phyloP scores from a whole-genome alignment of 148 eudicot genomes.

The Diospyros lotus region DNA sequence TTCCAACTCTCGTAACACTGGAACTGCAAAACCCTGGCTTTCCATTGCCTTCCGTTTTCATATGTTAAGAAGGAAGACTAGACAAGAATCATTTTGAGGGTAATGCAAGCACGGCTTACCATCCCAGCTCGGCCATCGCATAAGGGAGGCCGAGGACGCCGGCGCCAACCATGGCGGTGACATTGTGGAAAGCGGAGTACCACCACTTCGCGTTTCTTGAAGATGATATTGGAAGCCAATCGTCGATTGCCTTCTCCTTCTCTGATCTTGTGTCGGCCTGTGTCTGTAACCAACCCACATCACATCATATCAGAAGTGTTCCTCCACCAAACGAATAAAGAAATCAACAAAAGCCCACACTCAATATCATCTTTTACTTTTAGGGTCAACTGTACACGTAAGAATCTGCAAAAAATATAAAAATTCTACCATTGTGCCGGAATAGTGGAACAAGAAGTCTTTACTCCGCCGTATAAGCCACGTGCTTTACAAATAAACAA shows the following conservation, averaged over 20 bases:
- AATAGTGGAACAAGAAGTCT: no score
- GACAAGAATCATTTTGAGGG: not conserved
- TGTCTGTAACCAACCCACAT: no score
- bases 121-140: slow-evolving; percentile 22
- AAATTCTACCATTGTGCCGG: no score
- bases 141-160: slow-evolving; percentile 22
- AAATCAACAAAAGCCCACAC: not conserved
- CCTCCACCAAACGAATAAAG: not conserved
- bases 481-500: no score
- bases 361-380: no score
- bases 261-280: slow-evolving; percentile 11
- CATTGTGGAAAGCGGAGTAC: slow-evolving; percentile 28
- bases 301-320: not conserved
- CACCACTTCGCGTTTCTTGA: slow-evolving; percentile 26
- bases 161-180: slow-evolving; percentile 29
- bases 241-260: slow-evolving; percentile 20
- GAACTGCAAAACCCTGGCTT: no score
- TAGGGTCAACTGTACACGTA: no score
- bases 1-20: no score
- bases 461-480: no score
- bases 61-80: no score
- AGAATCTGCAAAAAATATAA: no score
- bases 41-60: no score
- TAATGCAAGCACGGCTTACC: not conserved
- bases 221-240: slow-evolving; percentile 22